Base-by-base conservation (phyloP, 352 stramenopile species). In the Phytophthora pseudosyringae region DNA sequence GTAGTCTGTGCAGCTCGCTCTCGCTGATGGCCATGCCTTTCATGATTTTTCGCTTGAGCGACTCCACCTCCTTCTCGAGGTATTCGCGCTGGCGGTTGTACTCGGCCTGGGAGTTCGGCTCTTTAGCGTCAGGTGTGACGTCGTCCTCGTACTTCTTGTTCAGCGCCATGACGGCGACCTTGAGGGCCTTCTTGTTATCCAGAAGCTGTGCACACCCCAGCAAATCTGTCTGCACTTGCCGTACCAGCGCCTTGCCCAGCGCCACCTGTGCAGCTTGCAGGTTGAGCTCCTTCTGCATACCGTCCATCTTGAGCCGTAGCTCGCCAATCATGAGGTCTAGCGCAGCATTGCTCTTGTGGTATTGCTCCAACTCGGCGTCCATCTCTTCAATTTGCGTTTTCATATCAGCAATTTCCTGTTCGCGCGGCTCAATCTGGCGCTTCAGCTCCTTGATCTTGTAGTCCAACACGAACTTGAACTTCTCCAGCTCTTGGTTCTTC, bases 381-480 rank as follows among this genome's bases (percentile, higher is more conserved):
- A 98, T 98, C 60, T 97, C 90, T 69, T 98, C 96, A 56, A 98
- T 98, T 66, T 98, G 88, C 43, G 94, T 90, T 67, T 97, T 97
- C 92, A 98, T 98, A 60, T 93, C 89, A 3, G 84, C 77, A 51
- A 98, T 98, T 59, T 98, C 95, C 29, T 93, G 92, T 58, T 98
- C 94, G 5, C 94, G 89, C 15, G 95, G 95, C 69, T 98, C 95
- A 38, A 98, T 98, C 74, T 98, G 95, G 3, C 93, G 83, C 75
- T 98, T 98, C 5, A 98, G 73, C 78, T 98, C 95, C 63, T 98
- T 98, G 77, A 98, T 98, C 73, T 98, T 98, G 82, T 98, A 98
- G 67, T 98, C 94, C 28, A 98, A 67, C 38, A 98, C 94, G 52
- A 98, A 98, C 69, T 98, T 98, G 75, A 98, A 98, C 73, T 98